phyloP scores from a whole-genome alignment of 106 monocot genomes.

The Allium sativum region DNA sequence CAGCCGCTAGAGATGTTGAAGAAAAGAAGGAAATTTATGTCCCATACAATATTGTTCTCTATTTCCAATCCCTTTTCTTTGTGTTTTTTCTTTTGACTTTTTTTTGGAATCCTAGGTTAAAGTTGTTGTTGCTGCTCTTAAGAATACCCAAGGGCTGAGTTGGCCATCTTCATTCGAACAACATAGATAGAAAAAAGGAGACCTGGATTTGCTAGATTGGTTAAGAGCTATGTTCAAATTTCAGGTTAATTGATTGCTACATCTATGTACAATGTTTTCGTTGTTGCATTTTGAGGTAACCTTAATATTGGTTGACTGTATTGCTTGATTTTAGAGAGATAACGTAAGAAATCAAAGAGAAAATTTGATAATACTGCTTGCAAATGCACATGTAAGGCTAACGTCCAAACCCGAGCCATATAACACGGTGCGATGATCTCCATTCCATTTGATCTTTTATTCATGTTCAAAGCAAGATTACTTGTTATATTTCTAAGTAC shows the following conservation, averaged over 20 bases:
- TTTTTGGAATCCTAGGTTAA: constrained; percentile 60
- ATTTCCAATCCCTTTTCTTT: too few relatives aligned
- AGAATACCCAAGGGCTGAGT: constrained; percentile 56
- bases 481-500: too few relatives aligned
- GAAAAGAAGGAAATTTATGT: constrained; percentile 90
- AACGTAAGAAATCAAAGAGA: constrained; percentile 89
- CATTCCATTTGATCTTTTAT: too few relatives aligned
- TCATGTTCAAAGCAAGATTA: too few relatives aligned
- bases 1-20: constrained; percentile 85
- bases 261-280: too few relatives aligned
- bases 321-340: constrained; percentile 53
- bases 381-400: constrained; percentile 81
- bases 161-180: constrained; percentile 80
- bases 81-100: too few relatives aligned
- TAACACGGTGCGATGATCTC: constrained; percentile 50
- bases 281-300: not conserved
- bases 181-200: constrained; percentile 72
- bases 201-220: constrained; percentile 92
- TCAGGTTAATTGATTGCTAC: constrained; percentile 34
- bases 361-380: constrained; percentile 73
- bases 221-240: constrained; percentile 91
- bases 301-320: too few relatives aligned
- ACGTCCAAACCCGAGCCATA: constrained; percentile 88
- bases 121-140: constrained; percentile 77
- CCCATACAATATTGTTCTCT: constrained; percentile 62